These are phyloP conservation scores for Leccinum insolens DNA, from an alignment of 1,284 basidiomycete species.

Conservation along the genomic window DNA sequence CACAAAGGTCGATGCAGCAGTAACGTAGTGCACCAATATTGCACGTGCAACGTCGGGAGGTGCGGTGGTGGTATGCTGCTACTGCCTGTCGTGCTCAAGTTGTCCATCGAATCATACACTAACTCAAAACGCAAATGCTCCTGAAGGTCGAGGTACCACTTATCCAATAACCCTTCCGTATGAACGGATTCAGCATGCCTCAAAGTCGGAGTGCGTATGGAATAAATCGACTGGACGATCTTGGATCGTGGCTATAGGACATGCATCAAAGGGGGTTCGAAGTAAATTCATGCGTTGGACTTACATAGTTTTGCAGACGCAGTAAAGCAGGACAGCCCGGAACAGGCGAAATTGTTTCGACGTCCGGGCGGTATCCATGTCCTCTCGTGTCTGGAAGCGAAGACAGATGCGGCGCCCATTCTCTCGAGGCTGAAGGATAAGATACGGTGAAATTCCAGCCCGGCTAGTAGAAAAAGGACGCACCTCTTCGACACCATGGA, in stretches of 20 bases:
- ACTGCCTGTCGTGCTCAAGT: constrained; percentile 23
- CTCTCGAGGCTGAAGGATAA: constrained; percentile 55
- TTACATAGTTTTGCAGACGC: constrained; percentile 72
- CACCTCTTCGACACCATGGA: constrained; percentile 70
- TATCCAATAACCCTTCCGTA: constrained; percentile 71
- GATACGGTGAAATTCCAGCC: constrained; percentile 5
- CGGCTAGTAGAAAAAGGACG: constrained; percentile 17
- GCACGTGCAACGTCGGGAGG: constrained; percentile 79
- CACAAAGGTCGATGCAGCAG: constrained; percentile 84
- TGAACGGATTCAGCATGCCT: constrained; percentile 60
- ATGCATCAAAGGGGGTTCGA: constrained; percentile 10
- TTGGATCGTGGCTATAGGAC: constrained; percentile 59
- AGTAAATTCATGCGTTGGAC: constrained; percentile 29
- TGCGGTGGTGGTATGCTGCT: constrained; percentile 52
- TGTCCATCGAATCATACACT: constrained; percentile 37
- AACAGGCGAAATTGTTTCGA: constrained; percentile 34
- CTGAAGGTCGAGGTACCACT: constrained; percentile 78
- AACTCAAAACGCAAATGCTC: constrained; percentile 68
- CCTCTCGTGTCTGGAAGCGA: constrained; percentile 37
- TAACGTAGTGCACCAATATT: constrained; percentile 84
- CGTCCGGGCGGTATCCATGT: constrained; percentile 27
- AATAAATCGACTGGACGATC: constrained; percentile 76
- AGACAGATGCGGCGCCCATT: constrained; percentile 49
- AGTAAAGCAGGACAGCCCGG: constrained; percentile 77
- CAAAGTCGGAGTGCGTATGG: constrained; percentile 60